Percentiles rank a stretch among this genome's conserved stretches.
Evolutionary conservation across 2,329 filamentous ascomycete genomes (phyloP).

Genomic region (Iodosphaeria phyllophila): DNA sequence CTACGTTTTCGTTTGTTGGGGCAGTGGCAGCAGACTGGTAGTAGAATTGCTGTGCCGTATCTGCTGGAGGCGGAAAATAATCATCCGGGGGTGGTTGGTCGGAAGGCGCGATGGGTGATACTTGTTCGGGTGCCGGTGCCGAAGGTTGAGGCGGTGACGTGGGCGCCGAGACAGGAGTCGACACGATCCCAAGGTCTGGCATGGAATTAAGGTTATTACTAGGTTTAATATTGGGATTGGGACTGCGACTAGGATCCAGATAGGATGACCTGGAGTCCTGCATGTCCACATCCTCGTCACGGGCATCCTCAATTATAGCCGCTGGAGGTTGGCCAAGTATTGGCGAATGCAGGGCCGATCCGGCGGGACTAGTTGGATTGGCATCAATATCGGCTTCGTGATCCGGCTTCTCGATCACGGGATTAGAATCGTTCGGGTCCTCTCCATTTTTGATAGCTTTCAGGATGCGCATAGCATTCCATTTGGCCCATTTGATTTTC

Average conservation of each 20-base stretch:
- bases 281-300: slow-evolving; percentile 21
- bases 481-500: slow-evolving; percentile 94
- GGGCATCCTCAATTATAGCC: slow-evolving; percentile 32
- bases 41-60: slow-evolving; percentile 17
- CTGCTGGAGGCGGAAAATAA: slow-evolving; percentile 11
- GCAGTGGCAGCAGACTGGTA: slow-evolving; percentile 12
- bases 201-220: too few relatives aligned
- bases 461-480: slow-evolving; percentile 77
- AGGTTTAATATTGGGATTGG: too few relatives aligned
- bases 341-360: slow-evolving; percentile 49
- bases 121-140: slow-evolving; percentile 11
- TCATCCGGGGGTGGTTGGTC: slow-evolving; percentile 9
- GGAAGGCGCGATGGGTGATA: slow-evolving; percentile 14
- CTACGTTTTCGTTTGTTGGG: too few relatives aligned
- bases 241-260: too few relatives aligned
- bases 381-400: slow-evolving; percentile 34
- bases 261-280: slow-evolving; percentile 9
- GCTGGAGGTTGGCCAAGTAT: slow-evolving; percentile 18
- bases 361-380: too few relatives aligned
- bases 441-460: slow-evolving; percentile 81
- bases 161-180: slow-evolving; percentile 18
- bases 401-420: slow-evolving; percentile 36
- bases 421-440: slow-evolving; percentile 85
- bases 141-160: slow-evolving; percentile 13
- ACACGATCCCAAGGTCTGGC: too few relatives aligned